Conservation (phyloP, 164 flowering plant genomes). For the Chimonanthus praecox region DNA sequence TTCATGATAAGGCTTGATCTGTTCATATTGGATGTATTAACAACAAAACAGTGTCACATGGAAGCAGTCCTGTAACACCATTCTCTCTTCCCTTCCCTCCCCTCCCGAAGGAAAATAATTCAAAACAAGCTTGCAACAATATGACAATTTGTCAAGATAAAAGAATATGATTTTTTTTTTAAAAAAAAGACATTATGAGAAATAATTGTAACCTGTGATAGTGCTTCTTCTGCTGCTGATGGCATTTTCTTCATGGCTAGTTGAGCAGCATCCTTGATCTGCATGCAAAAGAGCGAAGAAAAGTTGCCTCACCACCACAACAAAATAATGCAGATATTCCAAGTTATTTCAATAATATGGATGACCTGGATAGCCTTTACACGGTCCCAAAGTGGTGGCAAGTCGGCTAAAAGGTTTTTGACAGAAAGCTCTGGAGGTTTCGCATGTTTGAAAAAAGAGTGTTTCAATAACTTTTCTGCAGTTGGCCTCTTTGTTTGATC, state of each 20-base stretch:
- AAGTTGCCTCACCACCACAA: conserved; percentile 9
- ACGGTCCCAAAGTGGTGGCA: conserved; percentile 96
- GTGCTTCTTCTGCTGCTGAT: conserved; percentile 93
- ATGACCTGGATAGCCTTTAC: conserved; percentile 90
- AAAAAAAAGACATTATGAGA: neutral
- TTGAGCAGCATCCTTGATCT: conserved; percentile 97
- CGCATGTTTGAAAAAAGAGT: conserved; percentile 80
- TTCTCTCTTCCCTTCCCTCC: too few relatives aligned
- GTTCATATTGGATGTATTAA: too few relatives aligned
- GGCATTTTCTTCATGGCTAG: conserved; percentile 97
- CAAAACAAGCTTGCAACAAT: too few relatives aligned
- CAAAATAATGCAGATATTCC: neutral
- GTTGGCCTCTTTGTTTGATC: conserved; percentile 98
- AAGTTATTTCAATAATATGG: conserved; percentile 1
- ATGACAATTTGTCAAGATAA: too few relatives aligned
- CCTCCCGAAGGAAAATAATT: too few relatives aligned
- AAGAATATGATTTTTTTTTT: too few relatives aligned
- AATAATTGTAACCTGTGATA: conserved; percentile 67
- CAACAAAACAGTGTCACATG: too few relatives aligned
- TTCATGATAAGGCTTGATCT: too few relatives aligned
- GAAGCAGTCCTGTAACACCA: too few relatives aligned
- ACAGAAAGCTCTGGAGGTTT: conserved; percentile 87
- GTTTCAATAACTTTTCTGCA: conserved; percentile 84
- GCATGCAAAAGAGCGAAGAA: conserved; percentile 5
- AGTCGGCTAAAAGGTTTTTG: conserved; percentile 64